Evolutionary conservation across 192 early-diverging fungal genomes (phyloP), one percentile per base, ranked within the genome.

Genomic region (Umbelopsis ramanniana): DNA sequence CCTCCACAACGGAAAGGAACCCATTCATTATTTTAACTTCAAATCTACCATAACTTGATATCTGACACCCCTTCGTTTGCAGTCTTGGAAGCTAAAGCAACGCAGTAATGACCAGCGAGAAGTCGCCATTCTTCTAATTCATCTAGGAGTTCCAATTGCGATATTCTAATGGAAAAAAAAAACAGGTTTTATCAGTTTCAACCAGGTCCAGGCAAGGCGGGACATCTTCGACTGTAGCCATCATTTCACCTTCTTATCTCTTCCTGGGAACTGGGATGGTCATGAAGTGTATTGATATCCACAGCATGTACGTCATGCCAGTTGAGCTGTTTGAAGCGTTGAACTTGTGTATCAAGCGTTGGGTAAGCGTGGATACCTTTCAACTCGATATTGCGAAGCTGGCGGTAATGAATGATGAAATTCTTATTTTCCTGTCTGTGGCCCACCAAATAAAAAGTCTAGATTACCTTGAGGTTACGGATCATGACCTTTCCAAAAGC

Each of bases 401-500:
- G 67, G 24, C 26, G 29, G 17, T 15, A 3, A n/a, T 29, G 33
- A 11, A 35, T 63, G 22, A 54, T 19, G 29, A 10, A 33, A 6
- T 37, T 3, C 29, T n/a, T 63, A 50, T 14, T 47, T 6, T 26
- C 35, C 46, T 47, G 5, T n/a, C n/a, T n/a, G n/a, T n/a, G 9
- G 19, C 35, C 24, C 21, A 15, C 22, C 22, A 6, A 22, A 50
- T 17, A 43, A 4, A 14, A 35, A 37, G 68, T 5, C 52, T 23
- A 22, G 35, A 8, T 29, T 82, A 86, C 84, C 70, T 87, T 80
- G 43, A 99, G 81, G 66, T 98, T 99, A 19, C 88, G 86, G 12
- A 97, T 74, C 97, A 99, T 99, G 81, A 92, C 92, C 47, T 83
- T 76, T 2, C 97, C 97, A 86, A 99, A 99, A 10, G 91, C 79